These are phyloP conservation scores for Exutisphaerella laricina DNA, from an alignment of 2,329 filamentous ascomycete species.

Conservation along the genomic window DNA sequence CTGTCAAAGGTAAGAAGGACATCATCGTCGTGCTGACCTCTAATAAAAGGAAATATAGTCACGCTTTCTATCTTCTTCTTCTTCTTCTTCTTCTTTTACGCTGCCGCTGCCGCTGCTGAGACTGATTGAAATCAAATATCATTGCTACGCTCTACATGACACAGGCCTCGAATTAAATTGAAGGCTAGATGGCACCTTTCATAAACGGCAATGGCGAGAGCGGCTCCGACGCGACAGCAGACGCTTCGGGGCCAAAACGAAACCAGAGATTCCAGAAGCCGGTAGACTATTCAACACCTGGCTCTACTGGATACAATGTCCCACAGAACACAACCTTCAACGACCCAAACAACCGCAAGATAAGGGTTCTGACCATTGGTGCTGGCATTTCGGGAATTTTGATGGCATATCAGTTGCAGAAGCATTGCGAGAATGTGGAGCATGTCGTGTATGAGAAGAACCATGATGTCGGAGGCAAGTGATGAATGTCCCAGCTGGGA, in stretches of 20 bases:
- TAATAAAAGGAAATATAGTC: constrained; percentile 1
- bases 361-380: constrained; percentile 46
- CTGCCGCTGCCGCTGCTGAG: background rate
- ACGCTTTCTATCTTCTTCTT: background rate
- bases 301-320: constrained; percentile 1
- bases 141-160: too few relatives aligned
- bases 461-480: constrained; percentile 32
- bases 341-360: constrained; percentile 33
- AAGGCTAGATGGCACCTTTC: background rate
- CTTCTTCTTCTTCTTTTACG: background rate
- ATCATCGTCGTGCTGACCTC: too few relatives aligned
- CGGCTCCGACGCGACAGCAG: background rate
- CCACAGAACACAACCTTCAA: background rate
- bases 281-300: constrained; percentile 1
- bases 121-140: too few relatives aligned
- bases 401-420: constrained; percentile 44
- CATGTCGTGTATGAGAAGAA: constrained; percentile 47
- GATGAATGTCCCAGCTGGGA: background rate
- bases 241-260: background rate
- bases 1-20: too few relatives aligned
- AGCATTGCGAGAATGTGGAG: constrained; percentile 41
- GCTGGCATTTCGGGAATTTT: constrained; percentile 45
- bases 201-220: background rate
- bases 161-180: background rate
- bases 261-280: constrained; percentile 1